phyloP scores from a whole-genome alignment of 371 early-diverging fungal species.

The Chytridiales sp. region DNA sequence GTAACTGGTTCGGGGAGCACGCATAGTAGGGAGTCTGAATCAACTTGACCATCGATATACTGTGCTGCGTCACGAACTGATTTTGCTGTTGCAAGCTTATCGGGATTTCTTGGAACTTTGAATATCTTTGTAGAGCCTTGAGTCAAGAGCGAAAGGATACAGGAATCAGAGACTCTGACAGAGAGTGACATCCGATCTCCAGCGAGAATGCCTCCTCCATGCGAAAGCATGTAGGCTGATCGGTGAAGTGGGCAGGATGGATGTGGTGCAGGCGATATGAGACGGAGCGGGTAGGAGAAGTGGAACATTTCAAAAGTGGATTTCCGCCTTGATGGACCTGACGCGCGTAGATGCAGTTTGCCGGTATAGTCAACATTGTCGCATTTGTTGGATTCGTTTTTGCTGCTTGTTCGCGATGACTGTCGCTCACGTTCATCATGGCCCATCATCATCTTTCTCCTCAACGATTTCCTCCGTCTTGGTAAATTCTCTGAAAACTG shows the following conservation, averaged over 20 bases:
- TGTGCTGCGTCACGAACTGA: constrained; percentile 35
- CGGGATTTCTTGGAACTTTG: constrained; percentile 13
- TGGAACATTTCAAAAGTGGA: too few species aligned
- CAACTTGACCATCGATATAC: constrained; percentile 44
- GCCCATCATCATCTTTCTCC: too few species aligned
- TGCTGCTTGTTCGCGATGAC: too few species aligned
- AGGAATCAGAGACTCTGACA: constrained; percentile 46
- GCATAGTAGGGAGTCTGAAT: constrained; percentile 47
- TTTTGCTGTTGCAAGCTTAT: neutral
- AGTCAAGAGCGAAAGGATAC: constrained; percentile 65
- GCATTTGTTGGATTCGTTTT: too few species aligned
- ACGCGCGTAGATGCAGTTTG: too few species aligned
- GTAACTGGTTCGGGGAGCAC: constrained; percentile 77
- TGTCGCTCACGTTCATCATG: too few species aligned
- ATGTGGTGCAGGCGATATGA: constrained; percentile 29
- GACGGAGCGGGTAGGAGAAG: constrained; percentile 36
- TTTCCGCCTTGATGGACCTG: too few species aligned
- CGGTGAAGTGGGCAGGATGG: constrained; percentile 12
- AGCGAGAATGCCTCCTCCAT: constrained; percentile 77
- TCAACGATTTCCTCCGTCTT: too few species aligned
- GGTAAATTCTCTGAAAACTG: too few species aligned
- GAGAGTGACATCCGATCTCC: constrained; percentile 63
- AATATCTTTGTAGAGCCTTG: constrained; percentile 81
- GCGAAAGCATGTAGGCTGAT: constrained; percentile 59
- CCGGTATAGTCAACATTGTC: too few species aligned